Evolutionary conservation across 768 basidiomycete genomes (phyloP), one percentile per base, ranked within the genome.

Genomic region (Aureoboletus auriporus): DNA sequence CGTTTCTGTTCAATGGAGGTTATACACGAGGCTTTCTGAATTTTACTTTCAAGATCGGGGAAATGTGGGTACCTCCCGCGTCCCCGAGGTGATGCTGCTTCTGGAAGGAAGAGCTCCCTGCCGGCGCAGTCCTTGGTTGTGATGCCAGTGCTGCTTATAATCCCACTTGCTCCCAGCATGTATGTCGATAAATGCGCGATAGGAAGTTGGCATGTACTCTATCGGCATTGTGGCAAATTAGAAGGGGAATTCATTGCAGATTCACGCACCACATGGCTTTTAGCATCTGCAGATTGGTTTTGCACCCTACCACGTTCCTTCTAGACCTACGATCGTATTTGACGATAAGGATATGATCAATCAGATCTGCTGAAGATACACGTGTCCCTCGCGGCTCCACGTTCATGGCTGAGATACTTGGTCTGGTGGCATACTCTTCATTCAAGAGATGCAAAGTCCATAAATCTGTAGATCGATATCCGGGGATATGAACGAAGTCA

Each of bases 51-150:
- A 27, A 39, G 43, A 53, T 48, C 57, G 59, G 50, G 60, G 45
- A 33, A 47, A 46, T 33, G 52, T 57, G 57, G 66, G 45, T 50
- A 42, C 40, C 14, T 52, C 49, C 57, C 62, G 54, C 53, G 59
- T 65, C 42, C 37, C 60, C 60, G 58, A 60, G 55, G 52, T 63
- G 73, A 39, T 65, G 66, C 45, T 54, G 29, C 54, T 54, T 69
- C 52, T 61, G 60, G 49, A 61, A 54, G 48, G 54, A 50, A 51
- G 46, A 29, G 34, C 39, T 34, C 41, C 39, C 44, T 52, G 54
- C 53, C 50, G 50, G 51, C 50, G 50, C 49, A 46, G 36, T 29
- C 39, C 46, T 43, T 47, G 20, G 40, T 16, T 1, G 29, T 49
- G 40, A 46, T 46, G 39, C 37, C 30, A 38, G 52, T 53, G 49